Evolutionary conservation across 2,329 filamentous ascomycete species (phyloP).

Genomic region (Sordariomycetes sp.): DNA sequence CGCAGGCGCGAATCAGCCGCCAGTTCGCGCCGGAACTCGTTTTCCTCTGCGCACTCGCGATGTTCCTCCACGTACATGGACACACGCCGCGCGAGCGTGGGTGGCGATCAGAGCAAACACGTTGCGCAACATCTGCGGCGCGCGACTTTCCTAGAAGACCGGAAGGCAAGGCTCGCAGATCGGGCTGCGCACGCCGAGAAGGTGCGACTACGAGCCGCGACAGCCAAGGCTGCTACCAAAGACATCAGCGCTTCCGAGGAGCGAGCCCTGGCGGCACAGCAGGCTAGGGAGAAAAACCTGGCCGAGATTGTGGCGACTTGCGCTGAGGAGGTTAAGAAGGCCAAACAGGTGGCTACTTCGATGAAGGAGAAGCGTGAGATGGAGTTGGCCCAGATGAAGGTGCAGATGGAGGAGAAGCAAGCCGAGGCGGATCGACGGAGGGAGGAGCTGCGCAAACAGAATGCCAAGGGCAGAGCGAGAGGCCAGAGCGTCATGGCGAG

Average conservation of each 20-base stretch:
- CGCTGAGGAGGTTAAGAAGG: slow-evolving; percentile 73
- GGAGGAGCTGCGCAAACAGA: slow-evolving; percentile 51
- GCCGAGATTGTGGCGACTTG: slow-evolving; percentile 75
- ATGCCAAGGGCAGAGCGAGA: slow-evolving; percentile 40
- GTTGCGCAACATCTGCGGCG: slow-evolving; percentile 72
- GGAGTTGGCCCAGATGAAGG: slow-evolving; percentile 58
- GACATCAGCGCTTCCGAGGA: slow-evolving; percentile 64
- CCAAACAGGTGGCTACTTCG: slow-evolving; percentile 73
- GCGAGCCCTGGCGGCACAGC: slow-evolving; percentile 65
- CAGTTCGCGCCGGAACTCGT: slow-evolving; percentile 70
- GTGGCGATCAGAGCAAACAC: slow-evolving; percentile 62
- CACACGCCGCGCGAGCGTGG: slow-evolving; percentile 36
- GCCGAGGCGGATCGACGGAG: slow-evolving; percentile 68
- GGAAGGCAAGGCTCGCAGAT: slow-evolving; percentile 71
- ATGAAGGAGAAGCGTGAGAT: slow-evolving; percentile 75
- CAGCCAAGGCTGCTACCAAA: slow-evolving; percentile 60
- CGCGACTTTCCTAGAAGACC: slow-evolving; percentile 71
- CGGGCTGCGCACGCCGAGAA: slow-evolving; percentile 76
- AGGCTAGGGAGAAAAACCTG: slow-evolving; percentile 70
- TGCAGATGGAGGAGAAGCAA: slow-evolving; percentile 72
- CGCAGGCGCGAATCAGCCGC: slow-evolving; percentile 68
- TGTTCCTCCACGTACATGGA: slow-evolving; percentile 52
- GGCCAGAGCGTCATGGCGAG: slow-evolving; percentile 42
- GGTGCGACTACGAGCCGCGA: slow-evolving; percentile 65
- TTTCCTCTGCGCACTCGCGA: slow-evolving; percentile 66